Evolutionary conservation across 148 eudicot species (phyloP), one percentile per base, ranked within the genome.

Genomic region (Rhododendron vialii): DNA sequence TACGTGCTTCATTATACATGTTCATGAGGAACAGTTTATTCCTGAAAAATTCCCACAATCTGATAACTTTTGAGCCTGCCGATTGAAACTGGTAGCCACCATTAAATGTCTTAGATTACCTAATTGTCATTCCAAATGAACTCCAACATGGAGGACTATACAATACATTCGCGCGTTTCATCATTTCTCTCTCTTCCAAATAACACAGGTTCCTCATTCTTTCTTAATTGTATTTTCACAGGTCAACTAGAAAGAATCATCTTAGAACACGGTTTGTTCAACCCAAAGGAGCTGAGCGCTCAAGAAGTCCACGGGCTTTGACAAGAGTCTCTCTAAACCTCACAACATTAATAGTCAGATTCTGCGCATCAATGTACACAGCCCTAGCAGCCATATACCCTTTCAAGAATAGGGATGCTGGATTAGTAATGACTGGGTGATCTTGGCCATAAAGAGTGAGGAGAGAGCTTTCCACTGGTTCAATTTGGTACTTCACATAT

Each of bases 401-500:
- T 73, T 30, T 14, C 48, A 38, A 38, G 85, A 88, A 88, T 22
- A 91, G 35, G 13, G 89, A 84, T 1, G 82, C 81, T 0, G 91
- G 90, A 84, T 92, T 91, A 1, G 88, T 84, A 41, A 92, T 83
- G n/a, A 91, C 82, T 1, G 93, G 88, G 85, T 92, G 86, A n/a
- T 94, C 87, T 17, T 81, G 82, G 45, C 92, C 89, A 65, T 90
- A 94, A 8, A 83, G 63, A 15, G 88, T 86, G 12, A 88, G 83
- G 11, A 92, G 89, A 5, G 96, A 91, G 48, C 93, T 94, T 84
- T 94, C 95, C 48, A 85, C 90, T 0, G 93, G 87, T 65, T 81
- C 85, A 48, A 92, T 83, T 48, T 85, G 77, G 22, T 94, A 94
- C 78, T 92, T 86, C 78, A 94, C 51, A 85, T 94, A 93, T 15